Evolutionary conservation across 371 early-diverging fungal genomes (phyloP).

Genomic region (Mycotypha africana): DNA sequence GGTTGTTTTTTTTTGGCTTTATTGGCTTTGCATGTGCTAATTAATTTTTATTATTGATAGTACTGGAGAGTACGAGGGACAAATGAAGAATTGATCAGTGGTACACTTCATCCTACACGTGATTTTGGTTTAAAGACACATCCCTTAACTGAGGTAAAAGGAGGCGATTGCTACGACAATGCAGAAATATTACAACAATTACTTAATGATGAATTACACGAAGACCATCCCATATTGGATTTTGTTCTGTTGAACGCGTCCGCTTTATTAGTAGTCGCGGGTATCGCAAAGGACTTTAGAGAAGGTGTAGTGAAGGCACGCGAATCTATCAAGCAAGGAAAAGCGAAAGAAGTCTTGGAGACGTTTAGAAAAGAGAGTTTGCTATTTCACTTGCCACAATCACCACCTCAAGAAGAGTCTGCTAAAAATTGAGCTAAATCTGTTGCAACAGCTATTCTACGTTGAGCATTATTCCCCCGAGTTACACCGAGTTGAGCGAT

Average conservation of each 20-base stretch:
- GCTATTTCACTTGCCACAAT: not conserved
- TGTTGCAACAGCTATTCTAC: too few relatives aligned
- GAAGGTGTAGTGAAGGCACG: conserved; percentile 78
- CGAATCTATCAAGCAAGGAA: conserved; percentile 66
- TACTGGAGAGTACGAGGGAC: not conserved
- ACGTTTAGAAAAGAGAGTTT: conserved; percentile 50
- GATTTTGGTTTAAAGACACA: conserved; percentile 85
- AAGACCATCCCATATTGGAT: conserved; percentile 72
- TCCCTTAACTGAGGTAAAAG: conserved; percentile 68
- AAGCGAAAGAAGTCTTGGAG: conserved; percentile 58
- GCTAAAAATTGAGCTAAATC: too few relatives aligned
- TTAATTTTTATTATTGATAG: too few relatives aligned
- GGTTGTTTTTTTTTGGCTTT: too few relatives aligned
- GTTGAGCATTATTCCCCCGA: too few relatives aligned
- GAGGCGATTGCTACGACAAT: conserved; percentile 76
- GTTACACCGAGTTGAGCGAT: too few relatives aligned
- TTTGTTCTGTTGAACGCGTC: conserved; percentile 90
- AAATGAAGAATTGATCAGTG: conserved; percentile 67
- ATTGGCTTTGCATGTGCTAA: not conserved
- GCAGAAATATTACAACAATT: conserved; percentile 63
- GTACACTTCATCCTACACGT: conserved; percentile 63
- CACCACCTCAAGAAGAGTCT: not conserved
- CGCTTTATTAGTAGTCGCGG: conserved; percentile 80
- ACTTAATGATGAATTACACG: conserved; percentile 53
- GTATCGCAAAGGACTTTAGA: conserved; percentile 65